Conservation (phyloP, 768 basidiomycete genomes). For the Termitomyces sp. region DNA sequence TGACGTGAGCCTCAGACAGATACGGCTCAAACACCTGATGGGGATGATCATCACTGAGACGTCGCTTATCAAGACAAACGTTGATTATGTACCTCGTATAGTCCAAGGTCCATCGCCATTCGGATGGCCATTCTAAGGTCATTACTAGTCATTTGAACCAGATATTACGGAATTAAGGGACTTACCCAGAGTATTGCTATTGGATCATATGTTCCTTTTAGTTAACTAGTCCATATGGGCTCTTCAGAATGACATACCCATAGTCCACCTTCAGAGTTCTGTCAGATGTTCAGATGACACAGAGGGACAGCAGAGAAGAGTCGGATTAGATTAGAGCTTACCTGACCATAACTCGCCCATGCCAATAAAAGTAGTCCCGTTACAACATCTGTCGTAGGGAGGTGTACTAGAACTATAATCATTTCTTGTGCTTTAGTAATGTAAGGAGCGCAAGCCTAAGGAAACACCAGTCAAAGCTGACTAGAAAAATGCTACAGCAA, state of each 20-base stretch:
- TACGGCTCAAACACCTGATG: conserved; percentile 13
- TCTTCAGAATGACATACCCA: conserved; percentile 13
- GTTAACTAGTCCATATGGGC: background rate
- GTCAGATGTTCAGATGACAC: background rate
- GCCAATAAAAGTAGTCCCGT: conserved; percentile 16
- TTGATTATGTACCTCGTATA: conserved; percentile 12
- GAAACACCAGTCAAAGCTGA: background rate
- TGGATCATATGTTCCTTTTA: background rate
- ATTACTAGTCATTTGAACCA: conserved; percentile 1
- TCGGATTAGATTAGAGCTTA: background rate
- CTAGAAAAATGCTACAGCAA: background rate
- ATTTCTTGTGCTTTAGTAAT: conserved; percentile 17
- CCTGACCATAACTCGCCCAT: conserved; percentile 17
- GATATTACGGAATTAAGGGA: background rate
- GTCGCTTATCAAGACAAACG: conserved; percentile 5
- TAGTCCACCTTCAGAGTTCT: conserved; percentile 18
- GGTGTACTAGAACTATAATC: conserved; percentile 13
- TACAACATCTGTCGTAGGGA: conserved; percentile 16
- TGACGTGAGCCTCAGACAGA: conserved; percentile 12
- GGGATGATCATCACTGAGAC: background rate
- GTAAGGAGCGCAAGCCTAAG: conserved; percentile 15
- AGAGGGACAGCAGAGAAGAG: background rate
- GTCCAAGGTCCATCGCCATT: conserved; percentile 17
- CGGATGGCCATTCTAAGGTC: conserved; percentile 15
- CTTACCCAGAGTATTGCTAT: conserved; percentile 18